A percentile compares a stretch with the other conserved stretches of the same genome.
These are phyloP conservation scores for Irpex sp. DNA, from an alignment of 1,284 basidiomycete genomes.

Conservation along the genomic window DNA sequence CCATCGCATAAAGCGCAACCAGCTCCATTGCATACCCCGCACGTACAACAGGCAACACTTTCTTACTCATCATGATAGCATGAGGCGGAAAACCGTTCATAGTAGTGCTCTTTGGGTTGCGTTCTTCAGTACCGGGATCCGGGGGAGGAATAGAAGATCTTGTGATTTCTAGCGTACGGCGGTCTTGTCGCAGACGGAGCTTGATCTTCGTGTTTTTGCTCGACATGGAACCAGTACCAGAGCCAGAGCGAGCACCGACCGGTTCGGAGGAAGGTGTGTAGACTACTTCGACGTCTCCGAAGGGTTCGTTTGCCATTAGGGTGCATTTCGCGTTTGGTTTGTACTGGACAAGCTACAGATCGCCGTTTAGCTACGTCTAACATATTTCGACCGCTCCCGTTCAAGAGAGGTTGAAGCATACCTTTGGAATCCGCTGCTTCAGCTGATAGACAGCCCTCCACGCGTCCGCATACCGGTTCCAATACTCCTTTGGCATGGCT, in stretches of 20 bases:
- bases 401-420: constrained; percentile 16
- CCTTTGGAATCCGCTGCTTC: constrained; percentile 51
- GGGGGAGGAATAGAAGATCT: constrained; percentile 27
- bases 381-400: background rate
- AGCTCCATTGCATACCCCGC: constrained; percentile 13
- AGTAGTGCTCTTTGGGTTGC: background rate
- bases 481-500: constrained; percentile 36
- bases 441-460: constrained; percentile 40
- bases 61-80: constrained; percentile 25
- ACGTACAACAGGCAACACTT: constrained; percentile 26
- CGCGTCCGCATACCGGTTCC: constrained; percentile 46
- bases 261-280: no score
- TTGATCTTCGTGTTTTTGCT: constrained; percentile 13
- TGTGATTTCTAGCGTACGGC: constrained; percentile 37
- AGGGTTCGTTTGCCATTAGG: constrained; percentile 52
- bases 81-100: background rate
- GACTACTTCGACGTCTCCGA: constrained; percentile 45
- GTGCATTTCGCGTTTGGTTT: constrained; percentile 39
- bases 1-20: background rate
- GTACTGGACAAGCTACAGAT: constrained; percentile 41
- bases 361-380: background rate
- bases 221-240: no score
- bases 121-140: background rate
- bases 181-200: constrained; percentile 39
- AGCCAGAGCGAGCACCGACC: no score